Evolutionary conservation across 1,139 yeast genomes (phyloP).

Genomic region (Hemisphaericaspora xylanilytica): DNA sequence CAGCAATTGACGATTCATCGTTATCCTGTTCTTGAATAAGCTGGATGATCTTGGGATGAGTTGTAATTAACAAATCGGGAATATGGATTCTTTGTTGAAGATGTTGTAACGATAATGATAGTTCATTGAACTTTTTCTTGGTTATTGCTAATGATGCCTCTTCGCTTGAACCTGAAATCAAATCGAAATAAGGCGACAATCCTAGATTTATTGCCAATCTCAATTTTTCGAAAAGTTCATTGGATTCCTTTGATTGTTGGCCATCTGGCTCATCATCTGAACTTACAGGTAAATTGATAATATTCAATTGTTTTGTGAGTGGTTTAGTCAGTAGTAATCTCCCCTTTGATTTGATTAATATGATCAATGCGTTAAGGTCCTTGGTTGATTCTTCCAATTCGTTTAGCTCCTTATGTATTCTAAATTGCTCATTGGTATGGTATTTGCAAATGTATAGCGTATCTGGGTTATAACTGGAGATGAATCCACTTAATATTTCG

Average conservation of each 20-base stretch:
- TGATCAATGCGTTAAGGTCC: conserved; percentile 17
- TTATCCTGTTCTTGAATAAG: conserved; percentile 21
- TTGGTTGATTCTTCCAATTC: conserved; percentile 4
- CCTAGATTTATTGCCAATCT: conserved; percentile 53
- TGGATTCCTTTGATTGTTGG: conserved; percentile 10
- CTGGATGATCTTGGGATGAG: conserved; percentile 53
- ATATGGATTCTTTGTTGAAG: conserved; percentile 66
- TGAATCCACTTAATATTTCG: conserved; percentile 12
- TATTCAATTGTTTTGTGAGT: conserved; percentile 36
- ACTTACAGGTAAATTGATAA: conserved; percentile 30
- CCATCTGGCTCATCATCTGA: conserved; percentile 11
- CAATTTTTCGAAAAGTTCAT: conserved; percentile 52
- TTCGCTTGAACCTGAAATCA: conserved; percentile 17
- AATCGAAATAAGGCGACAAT: conserved; percentile 39
- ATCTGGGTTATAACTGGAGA: conserved; percentile 15
- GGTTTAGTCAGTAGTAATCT: conserved; percentile 17
- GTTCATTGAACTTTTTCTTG: conserved; percentile 65
- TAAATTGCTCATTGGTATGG: conserved; percentile 5
- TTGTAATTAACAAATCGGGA: conserved; percentile 56
- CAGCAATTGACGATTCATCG: conserved; percentile 19
- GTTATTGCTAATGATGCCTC: conserved; percentile 32
- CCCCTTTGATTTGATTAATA: conserved; percentile 47
- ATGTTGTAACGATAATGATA: conserved; percentile 66
- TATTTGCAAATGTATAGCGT: conserved; percentile 16
- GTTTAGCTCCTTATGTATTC: conserved; percentile 11